phyloP scores from a whole-genome alignment of 805 yeast species.

The Candida corydali region DNA sequence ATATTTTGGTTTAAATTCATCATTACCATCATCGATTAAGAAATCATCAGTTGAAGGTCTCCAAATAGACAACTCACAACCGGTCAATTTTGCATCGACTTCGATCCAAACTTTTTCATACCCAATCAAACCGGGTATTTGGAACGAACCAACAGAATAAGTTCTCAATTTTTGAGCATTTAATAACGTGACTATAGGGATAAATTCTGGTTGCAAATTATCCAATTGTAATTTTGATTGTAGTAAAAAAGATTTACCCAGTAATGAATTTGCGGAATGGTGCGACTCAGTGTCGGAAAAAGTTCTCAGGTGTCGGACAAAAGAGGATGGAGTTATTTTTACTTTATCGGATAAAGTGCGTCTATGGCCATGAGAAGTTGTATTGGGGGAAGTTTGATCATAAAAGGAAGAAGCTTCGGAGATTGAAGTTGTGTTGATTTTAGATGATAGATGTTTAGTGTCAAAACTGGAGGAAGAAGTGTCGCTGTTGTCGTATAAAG shows the following conservation, averaged over 20 bases:
- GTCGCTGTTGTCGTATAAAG: not conserved
- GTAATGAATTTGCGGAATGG: conserved; percentile 7
- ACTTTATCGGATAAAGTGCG: conserved; percentile 25
- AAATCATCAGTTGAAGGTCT: conserved; percentile 26
- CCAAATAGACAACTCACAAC: conserved; percentile 53
- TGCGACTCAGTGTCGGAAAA: conserved; percentile 15
- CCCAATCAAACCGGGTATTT: conserved; percentile 21
- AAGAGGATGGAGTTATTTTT: conserved; percentile 31
- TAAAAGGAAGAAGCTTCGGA: conserved; percentile 6
- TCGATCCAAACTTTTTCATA: conserved; percentile 26
- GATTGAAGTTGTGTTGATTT: not conserved
- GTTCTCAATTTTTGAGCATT: conserved; percentile 66
- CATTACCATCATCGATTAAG: conserved; percentile 16
- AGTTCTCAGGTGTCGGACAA: conserved; percentile 28
- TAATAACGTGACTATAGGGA: conserved; percentile 67
- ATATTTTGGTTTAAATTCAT: conserved; percentile 46
- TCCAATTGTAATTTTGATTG: conserved; percentile 19
- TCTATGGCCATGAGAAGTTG: conserved; percentile 7
- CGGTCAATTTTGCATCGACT: conserved; percentile 41
- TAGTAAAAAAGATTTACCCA: conserved; percentile 12
- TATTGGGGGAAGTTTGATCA: conserved; percentile 3
- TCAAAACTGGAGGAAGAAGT: not conserved
- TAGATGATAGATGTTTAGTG: conserved; percentile 2
- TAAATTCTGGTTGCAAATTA: conserved; percentile 55
- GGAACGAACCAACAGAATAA: conserved; percentile 52